Evolutionary conservation across 768 basidiomycete species (phyloP), one percentile per base, ranked within the genome.

Genomic region (Coprinopsis sp.): DNA sequence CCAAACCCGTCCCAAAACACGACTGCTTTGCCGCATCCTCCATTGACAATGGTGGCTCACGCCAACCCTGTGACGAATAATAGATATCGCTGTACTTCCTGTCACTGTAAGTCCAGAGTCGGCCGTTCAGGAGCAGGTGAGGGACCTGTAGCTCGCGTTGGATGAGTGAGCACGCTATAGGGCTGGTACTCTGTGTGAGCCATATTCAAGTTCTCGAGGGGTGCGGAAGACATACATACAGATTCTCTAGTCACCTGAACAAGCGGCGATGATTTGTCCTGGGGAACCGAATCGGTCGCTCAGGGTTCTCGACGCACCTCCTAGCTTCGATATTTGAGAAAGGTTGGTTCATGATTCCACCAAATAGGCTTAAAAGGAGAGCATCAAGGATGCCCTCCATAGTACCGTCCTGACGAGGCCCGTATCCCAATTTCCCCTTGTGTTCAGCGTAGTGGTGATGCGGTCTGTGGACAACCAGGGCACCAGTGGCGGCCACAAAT

Each of bases 21-120:
- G 33, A 85, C 64, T 28, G 91, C 82, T 62, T 89, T 76, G 42
- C 95, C 94, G 0, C 91, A 85, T 6, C 86, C 80, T 36, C 91
- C 71, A 65, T 95, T 88, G 2, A 84, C 84, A 33, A 87, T 74
- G 47, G 67, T 67, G 29, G 98, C 72, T 0, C 82, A 82, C 54
- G 89, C 87, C 74, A 98, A 96, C n/a, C 92, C 91, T 0, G 86
- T 83, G 50, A 90, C 88, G 46, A 86, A 84, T 68, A 89, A 91
- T 34, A 95, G 68, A 24, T 74, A 69, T 10, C 84, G 77, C 1
- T 81, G 81, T 63, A 67, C 76, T 37, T 93, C 74, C 0, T 87
- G 89, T 87, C 89, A 97, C 50, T 91, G 91, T 1, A 95, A 77
- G 71, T 97, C 93, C 41, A 91, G 79, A 36, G 97, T 87, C 46